phyloP scores from a whole-genome alignment of 2,329 filamentous ascomycete genomes.

The Diaporthe sp. region DNA sequence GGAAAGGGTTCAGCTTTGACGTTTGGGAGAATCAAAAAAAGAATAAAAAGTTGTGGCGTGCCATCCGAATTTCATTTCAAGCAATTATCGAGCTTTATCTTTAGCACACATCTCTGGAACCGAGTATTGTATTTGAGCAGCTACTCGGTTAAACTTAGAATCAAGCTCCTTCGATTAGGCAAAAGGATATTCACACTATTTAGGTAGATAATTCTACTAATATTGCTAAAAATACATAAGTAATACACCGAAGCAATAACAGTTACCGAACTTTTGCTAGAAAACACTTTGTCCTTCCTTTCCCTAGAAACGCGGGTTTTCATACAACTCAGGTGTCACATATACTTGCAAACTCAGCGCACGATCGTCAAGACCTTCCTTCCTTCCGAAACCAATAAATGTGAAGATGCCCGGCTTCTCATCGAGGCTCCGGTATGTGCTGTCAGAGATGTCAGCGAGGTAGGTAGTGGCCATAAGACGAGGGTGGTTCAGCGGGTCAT shows the following conservation, averaged over 20 bases:
- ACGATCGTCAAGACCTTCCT: slow-evolving; percentile 18
- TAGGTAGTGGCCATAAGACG: background rate
- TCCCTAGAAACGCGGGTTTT: slow-evolving; percentile 21
- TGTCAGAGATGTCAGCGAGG: background rate
- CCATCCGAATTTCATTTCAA: background rate
- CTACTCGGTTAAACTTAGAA: slow-evolving; percentile 14
- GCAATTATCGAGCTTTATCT: background rate
- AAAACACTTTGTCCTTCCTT: background rate
- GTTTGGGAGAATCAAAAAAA: background rate
- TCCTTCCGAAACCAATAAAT: slow-evolving; percentile 5
- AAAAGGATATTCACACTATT: background rate
- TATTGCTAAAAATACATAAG: background rate
- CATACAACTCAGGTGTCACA: slow-evolving; percentile 27
- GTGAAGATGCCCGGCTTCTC: slow-evolving; percentile 27
- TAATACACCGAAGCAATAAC: background rate
- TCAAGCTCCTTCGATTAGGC: background rate
- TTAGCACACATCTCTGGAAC: background rate
- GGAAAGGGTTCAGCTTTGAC: background rate
- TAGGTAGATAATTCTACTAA: background rate
- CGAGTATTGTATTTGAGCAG: slow-evolving; percentile 5
- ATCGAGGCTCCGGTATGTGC: slow-evolving; percentile 16
- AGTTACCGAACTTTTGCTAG: background rate
- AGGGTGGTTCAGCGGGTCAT: background rate
- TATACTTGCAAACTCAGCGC: slow-evolving; percentile 27
- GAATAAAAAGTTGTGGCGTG: background rate